Conservation (phyloP, 257 asterid genomes). For the Przewalskia tangutica region DNA sequence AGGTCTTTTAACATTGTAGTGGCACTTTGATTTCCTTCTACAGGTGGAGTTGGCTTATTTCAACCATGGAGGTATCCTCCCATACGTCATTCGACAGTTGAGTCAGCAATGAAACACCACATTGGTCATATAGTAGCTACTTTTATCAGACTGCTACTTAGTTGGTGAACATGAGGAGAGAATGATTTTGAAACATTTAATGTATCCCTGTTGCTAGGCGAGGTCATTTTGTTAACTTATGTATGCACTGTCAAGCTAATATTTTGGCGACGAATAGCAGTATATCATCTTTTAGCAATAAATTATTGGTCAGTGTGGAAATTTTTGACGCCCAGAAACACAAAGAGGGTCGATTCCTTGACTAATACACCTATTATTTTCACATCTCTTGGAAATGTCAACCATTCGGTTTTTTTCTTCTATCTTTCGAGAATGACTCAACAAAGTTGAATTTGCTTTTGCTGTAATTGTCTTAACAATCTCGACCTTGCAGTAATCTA, state of each 20-base stretch:
- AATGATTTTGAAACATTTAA: not conserved
- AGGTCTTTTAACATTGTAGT: not conserved
- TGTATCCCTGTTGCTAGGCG: not conserved
- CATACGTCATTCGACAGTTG: constrained; percentile 56
- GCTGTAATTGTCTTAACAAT: too few species aligned
- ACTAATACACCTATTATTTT: too few species aligned
- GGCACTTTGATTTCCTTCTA: not conserved
- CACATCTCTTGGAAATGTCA: too few species aligned
- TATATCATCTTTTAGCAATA: not conserved
- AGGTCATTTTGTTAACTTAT: not conserved
- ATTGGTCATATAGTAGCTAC: not conserved
- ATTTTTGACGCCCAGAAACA: not conserved
- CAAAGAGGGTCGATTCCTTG: too few species aligned
- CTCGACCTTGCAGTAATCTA: too few species aligned
- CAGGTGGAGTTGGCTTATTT: constrained; percentile 66
- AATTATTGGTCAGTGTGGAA: not conserved
- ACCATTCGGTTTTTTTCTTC: too few species aligned
- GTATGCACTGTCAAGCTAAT: not conserved
- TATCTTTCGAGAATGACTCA: too few species aligned
- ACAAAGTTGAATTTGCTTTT: too few species aligned
- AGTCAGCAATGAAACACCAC: constrained; percentile 17
- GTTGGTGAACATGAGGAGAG: not conserved
- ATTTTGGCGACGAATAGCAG: not conserved
- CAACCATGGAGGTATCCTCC: constrained; percentile 69
- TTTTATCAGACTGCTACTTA: not conserved